Evolutionary conservation across 768 basidiomycete species (phyloP), one percentile per base, ranked within the genome.

Genomic region (Trametes gibbosa): DNA sequence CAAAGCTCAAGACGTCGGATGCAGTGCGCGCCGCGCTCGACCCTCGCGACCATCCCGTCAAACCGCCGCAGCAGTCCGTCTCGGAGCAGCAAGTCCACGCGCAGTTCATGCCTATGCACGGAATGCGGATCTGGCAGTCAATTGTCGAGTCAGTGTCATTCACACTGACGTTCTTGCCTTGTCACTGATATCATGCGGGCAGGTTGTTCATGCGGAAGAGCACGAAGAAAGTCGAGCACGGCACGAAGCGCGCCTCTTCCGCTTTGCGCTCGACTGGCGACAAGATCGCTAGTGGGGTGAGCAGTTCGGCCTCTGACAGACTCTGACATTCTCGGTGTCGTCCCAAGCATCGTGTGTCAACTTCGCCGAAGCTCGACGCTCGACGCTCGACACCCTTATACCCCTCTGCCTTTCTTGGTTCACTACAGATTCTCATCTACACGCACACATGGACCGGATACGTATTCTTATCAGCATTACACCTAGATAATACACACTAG

Each of bases 91-190:
- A 84, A 65, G 75, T 76, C 27, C 68, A 64, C 6, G 66, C 69
- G 21, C 73, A 72, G 54, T 64, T 79, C 16, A 59, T 78, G 12
- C 78, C 80, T 16, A 65, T 85, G 37, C 82, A 86, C 64, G 84
- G 84, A 6, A 68, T 85, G 54, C 72, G 73, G 19, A 78, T 85
- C 56, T 85, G 84, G 83, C 79, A 82, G 65, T 74, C 73, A 6
- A 65, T 85, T 23, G 63, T 84, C 52, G 74, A 76, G 82, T 82
- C 29, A 37, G 55, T 43, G 60, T 63, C 77, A 65, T 0, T 21
- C 51, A 12, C 35, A 12, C 39, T 0, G 19, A 47, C 19, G 27
- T n/a, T 37, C 25, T 5, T 10, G 12, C 19, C 45, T 35, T 42
- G 29, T 49, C 42, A 19, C 27, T 34, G 17, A 14, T 10, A 32